These are phyloP conservation scores for Aurifilum marmelostoma DNA, from an alignment of 2,329 filamentous ascomycete genomes.

Conservation along the genomic window DNA sequence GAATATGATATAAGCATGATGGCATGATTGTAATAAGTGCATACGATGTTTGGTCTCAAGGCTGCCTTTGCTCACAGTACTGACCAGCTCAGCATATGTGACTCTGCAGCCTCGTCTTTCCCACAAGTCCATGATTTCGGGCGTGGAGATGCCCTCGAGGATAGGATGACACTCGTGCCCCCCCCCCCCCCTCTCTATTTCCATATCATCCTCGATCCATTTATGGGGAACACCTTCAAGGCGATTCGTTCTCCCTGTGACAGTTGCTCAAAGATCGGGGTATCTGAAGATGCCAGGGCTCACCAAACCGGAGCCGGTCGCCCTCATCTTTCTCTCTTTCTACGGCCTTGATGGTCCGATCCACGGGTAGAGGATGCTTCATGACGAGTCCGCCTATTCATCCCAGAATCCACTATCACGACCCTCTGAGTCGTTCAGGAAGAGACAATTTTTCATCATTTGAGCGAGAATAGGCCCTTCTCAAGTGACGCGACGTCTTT, in stretches of 20 bases:
- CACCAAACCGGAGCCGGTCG: background rate
- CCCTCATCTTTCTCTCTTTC: background rate
- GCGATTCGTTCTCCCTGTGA: background rate
- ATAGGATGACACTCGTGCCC: background rate
- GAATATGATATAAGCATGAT: no score
- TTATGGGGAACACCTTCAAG: no score
- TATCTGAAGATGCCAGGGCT: background rate
- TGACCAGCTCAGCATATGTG: background rate
- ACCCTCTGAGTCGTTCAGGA: background rate
- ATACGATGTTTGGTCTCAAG: background rate
- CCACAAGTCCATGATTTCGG: no score
- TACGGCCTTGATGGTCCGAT: no score
- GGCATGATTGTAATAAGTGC: no score
- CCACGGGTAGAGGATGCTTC: background rate
- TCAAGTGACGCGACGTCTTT: no score
- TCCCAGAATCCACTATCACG: background rate
- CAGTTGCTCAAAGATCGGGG: background rate
- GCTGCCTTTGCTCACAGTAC: background rate
- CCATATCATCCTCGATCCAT: background rate
- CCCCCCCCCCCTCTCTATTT: no score
- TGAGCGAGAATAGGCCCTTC: background rate
- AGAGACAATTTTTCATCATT: background rate
- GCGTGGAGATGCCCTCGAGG: background rate
- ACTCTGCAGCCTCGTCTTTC: background rate
- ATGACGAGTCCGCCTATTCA: background rate